Evolutionary conservation across 1,284 basidiomycete genomes (phyloP).

Genomic region (Ustilago trichophora): DNA sequence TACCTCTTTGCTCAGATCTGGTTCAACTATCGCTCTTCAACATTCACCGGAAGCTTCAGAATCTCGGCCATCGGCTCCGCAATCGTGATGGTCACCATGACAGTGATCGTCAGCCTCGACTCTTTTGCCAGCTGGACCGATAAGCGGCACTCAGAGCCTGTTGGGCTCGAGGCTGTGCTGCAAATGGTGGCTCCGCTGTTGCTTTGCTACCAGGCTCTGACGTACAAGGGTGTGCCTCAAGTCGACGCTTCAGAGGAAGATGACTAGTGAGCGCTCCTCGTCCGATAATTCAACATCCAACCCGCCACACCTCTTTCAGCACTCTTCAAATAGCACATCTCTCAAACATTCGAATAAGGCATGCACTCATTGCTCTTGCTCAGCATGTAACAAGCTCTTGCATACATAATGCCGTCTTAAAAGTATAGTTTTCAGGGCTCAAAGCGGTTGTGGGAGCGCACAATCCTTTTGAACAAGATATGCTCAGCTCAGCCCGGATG

Average conservation of each 20-base stretch:
- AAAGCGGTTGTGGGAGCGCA: too few relatives aligned
- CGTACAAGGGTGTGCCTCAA: constrained; percentile 6
- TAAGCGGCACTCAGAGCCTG: not conserved
- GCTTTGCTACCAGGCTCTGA: constrained; percentile 6
- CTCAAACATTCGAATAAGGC: too few relatives aligned
- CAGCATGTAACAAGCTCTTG: too few relatives aligned
- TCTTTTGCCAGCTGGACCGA: not conserved
- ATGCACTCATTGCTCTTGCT: too few relatives aligned
- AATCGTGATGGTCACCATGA: not conserved
- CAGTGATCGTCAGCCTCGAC: not conserved
- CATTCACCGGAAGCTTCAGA: constrained; percentile 13
- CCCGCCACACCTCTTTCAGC: too few relatives aligned
- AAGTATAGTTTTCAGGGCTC: too few relatives aligned
- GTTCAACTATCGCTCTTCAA: constrained; percentile 3
- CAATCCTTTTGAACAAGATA: too few relatives aligned
- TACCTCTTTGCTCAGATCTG: not conserved
- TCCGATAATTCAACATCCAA: too few relatives aligned
- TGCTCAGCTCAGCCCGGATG: too few relatives aligned
- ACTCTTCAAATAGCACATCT: too few relatives aligned
- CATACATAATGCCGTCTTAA: too few relatives aligned
- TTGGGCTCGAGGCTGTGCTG: not conserved
- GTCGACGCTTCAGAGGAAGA: constrained; percentile 4
- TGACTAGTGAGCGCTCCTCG: constrained; percentile 1
- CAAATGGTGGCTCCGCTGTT: not conserved
- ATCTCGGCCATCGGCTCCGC: constrained; percentile 3